Percentiles rank a stretch among this genome's conserved stretches.
Evolutionary conservation across 768 basidiomycete genomes (phyloP).

Genomic region (Mycena filopes): DNA sequence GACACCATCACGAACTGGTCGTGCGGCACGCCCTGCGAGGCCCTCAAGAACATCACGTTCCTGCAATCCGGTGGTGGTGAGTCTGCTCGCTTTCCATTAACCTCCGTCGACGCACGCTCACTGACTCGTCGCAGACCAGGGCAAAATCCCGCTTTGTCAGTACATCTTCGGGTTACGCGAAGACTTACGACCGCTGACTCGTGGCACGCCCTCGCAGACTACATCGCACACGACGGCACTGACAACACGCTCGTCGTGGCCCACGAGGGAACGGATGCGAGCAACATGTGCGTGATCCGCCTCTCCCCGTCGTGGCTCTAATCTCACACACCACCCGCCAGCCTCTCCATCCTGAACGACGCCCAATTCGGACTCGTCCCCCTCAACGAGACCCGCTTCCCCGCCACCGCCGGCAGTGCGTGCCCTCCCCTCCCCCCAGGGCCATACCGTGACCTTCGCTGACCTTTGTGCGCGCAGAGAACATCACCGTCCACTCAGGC

Average conservation of each 20-base stretch:
- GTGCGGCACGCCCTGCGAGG: conserved; percentile 19
- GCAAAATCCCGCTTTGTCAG: conserved; percentile 42
- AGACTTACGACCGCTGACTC: background rate
- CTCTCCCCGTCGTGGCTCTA: background rate
- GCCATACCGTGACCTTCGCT: conserved; percentile 10
- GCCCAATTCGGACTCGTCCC: conserved; percentile 6
- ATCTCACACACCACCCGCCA: background rate
- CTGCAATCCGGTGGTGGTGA: conserved; percentile 46
- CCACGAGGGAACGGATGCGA: conserved; percentile 21
- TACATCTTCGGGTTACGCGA: background rate
- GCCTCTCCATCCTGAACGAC: conserved; percentile 15
- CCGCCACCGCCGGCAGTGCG: conserved; percentile 6
- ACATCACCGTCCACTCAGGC: conserved; percentile 50
- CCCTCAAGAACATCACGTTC: conserved; percentile 14
- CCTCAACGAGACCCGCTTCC: conserved; percentile 12
- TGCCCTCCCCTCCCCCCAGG: background rate
- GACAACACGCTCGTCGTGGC: conserved; percentile 22
- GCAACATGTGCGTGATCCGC: conserved; percentile 1
- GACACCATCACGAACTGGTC: conserved; percentile 41
- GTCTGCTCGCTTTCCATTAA: conserved; percentile 23
- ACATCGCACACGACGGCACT: conserved; percentile 16
- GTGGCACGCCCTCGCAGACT: background rate
- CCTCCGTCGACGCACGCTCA: background rate
- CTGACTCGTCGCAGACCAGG: conserved; percentile 38
- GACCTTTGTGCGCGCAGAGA: background rate